These are phyloP conservation scores for Fusarium robinianum DNA, from an alignment of 2,329 filamentous ascomycete species.

Conservation along the genomic window DNA sequence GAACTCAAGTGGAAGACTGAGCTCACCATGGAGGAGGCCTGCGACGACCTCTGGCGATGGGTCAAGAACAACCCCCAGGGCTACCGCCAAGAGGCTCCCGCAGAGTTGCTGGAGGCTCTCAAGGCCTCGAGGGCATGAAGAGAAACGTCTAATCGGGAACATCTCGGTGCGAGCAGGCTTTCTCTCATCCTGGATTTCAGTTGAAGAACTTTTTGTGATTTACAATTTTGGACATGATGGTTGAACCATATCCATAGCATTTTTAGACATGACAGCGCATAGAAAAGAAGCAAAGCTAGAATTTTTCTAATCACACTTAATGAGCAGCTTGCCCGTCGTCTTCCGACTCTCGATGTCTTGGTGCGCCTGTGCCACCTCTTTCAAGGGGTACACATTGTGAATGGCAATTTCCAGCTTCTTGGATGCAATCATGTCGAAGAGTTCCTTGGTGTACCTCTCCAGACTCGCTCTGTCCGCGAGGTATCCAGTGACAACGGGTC, in stretches of 20 bases:
- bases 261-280: slow-evolving; percentile 27
- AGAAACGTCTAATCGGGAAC: no score
- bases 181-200: slow-evolving; percentile 19
- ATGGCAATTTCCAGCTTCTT: slow-evolving; percentile 73
- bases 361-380: slow-evolving; percentile 74
- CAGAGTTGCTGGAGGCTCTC: slow-evolving; percentile 71
- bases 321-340: slow-evolving; percentile 81
- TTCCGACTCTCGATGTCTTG: slow-evolving; percentile 78
- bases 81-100: slow-evolving; percentile 88
- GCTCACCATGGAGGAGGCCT: slow-evolving; percentile 88
- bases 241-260: slow-evolving; percentile 30
- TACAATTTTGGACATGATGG: slow-evolving; percentile 28
- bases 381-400: slow-evolving; percentile 76
- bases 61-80: slow-evolving; percentile 95
- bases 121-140: slow-evolving; percentile 47
- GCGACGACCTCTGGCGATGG: slow-evolving; percentile 94
- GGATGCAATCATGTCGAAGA: slow-evolving; percentile 72
- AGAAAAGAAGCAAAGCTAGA: slow-evolving; percentile 14
- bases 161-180: slow-evolving; percentile 22
- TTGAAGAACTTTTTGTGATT: slow-evolving; percentile 12
- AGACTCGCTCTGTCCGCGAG: slow-evolving; percentile 71
- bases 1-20: slow-evolving; percentile 94
- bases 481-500: slow-evolving; percentile 76
- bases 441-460: slow-evolving; percentile 69
- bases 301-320: slow-evolving; percentile 64